Conservation (phyloP, 768 basidiomycete genomes). For the Serendipita sp. region DNA sequence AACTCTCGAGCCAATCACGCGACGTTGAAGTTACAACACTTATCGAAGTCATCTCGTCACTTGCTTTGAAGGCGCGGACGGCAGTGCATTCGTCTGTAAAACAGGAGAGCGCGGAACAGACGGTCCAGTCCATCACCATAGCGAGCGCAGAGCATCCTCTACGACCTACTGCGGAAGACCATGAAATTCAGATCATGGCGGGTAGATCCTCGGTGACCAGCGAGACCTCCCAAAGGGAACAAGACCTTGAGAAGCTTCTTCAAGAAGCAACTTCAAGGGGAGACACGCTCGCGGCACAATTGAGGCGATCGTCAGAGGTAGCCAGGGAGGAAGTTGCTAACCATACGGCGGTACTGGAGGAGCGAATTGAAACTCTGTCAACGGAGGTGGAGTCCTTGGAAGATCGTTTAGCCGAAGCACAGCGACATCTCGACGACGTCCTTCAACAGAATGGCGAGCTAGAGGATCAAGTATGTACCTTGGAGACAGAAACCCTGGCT, state of each 20-base stretch:
- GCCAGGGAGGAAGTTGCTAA: not conserved
- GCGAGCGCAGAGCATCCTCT: not conserved
- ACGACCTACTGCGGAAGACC: not conserved
- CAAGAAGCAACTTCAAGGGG: not conserved
- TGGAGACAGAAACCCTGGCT: not conserved
- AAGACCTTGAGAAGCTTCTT: not conserved
- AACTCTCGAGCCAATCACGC: slow-evolving; percentile 8
- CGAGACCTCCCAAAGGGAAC: not conserved
- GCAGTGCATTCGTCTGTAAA: not conserved
- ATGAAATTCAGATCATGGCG: too few species aligned
- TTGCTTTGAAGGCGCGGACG: not conserved
- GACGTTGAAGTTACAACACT: slow-evolving; percentile 17
- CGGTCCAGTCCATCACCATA: too few species aligned
- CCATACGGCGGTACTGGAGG: not conserved
- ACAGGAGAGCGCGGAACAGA: not conserved
- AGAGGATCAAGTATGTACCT: not conserved
- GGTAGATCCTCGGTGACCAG: not conserved
- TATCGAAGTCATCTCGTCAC: slow-evolving; percentile 14
- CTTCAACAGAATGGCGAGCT: not conserved
- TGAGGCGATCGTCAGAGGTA: not conserved
- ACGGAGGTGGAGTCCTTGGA: not conserved
- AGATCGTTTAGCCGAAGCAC: not conserved
- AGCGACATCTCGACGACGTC: not conserved
- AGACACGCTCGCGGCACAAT: not conserved
- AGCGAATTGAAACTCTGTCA: not conserved